Conservation (phyloP, 208 protist species). For the Trypanosoma theileri region DNA sequence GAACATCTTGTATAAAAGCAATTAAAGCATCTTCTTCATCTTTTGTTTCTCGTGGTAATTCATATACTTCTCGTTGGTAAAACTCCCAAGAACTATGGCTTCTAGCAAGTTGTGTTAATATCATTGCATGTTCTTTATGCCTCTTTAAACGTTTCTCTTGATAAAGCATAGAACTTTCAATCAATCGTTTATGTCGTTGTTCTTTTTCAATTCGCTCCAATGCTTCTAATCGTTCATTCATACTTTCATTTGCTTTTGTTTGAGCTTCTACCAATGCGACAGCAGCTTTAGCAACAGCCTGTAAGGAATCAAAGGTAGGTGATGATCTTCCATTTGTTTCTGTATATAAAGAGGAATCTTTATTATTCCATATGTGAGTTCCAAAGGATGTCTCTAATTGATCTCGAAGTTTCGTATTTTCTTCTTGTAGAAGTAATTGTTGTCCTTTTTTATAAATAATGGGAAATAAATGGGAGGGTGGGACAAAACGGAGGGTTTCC, state of each 20-base stretch:
- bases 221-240: background rate
- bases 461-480: constrained; percentile 26
- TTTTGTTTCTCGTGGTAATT: constrained; percentile 9
- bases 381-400: background rate
- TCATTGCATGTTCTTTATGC: constrained; percentile 34
- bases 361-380: background rate
- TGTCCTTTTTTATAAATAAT: constrained; percentile 34
- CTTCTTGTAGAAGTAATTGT: constrained; percentile 13
- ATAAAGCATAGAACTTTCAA: constrained; percentile 54
- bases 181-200: constrained; percentile 12
- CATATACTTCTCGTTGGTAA: constrained; percentile 49
- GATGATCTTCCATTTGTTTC: no score
- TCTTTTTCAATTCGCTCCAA: constrained; percentile 20
- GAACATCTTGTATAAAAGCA: constrained; percentile 55
- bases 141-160: constrained; percentile 31
- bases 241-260: background rate
- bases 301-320: no score
- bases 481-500: constrained; percentile 20
- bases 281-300: no score
- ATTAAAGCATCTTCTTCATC: constrained; percentile 64
- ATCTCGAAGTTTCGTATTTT: background rate
- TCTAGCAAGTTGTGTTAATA: constrained; percentile 41
- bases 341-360: no score
- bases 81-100: constrained; percentile 62
- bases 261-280: no score